Percentiles rank a stretch among this genome's conserved stretches.
Evolutionary conservation across 257 asterid genomes (phyloP).

Genomic region (Solanum megistacrolobum): DNA sequence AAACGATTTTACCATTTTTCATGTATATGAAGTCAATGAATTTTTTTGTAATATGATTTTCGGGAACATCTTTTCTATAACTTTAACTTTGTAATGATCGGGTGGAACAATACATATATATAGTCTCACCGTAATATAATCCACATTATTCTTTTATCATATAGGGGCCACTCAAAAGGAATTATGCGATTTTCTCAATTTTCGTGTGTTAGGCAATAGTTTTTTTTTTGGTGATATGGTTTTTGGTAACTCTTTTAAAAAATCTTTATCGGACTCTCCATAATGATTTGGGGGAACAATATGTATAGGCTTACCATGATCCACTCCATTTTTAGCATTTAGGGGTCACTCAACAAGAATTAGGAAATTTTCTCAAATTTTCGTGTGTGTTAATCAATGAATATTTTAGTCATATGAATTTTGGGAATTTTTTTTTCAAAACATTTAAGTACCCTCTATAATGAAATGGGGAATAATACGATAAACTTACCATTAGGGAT

Average conservation of each 20-base stretch:
- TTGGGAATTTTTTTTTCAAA: background rate
- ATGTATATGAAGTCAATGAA: background rate
- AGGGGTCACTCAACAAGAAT: background rate
- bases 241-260: too few relatives aligned
- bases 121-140: background rate
- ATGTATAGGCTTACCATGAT: background rate
- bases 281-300: background rate
- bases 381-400: background rate
- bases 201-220: background rate
- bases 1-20: too few relatives aligned
- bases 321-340: background rate
- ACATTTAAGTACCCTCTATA: background rate
- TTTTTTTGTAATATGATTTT: background rate
- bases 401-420: background rate
- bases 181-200: background rate
- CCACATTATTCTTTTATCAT: background rate
- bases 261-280: background rate
- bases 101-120: background rate
- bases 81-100: background rate
- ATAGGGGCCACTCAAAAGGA: background rate
- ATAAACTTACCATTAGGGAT: too few relatives aligned
- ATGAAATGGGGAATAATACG: background rate
- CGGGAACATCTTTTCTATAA: background rate
- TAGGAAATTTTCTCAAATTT: background rate
- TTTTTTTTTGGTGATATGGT: background rate